Percentiles rank a stretch among this genome's conserved stretches.
These are phyloP conservation scores for Stenogyne calaminthoides DNA, from an alignment of 305 asterid species.

Conservation along the genomic window DNA sequence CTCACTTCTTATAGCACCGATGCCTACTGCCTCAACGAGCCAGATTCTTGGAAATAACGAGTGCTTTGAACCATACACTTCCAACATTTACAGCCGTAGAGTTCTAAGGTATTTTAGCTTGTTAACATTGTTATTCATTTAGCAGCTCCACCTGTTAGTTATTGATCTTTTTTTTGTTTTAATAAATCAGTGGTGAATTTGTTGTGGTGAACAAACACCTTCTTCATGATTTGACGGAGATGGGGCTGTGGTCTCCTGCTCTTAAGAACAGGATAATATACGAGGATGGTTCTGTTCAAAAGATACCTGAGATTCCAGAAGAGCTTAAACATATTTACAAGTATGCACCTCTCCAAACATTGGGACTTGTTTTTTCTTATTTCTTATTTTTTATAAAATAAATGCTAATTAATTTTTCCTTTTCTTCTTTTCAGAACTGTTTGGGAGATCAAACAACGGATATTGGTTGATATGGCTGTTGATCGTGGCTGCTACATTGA, in stretches of 20 bases:
- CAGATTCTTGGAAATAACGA: constrained; percentile 98
- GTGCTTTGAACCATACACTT: constrained; percentile 97
- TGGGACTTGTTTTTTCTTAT: background rate
- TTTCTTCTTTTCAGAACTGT: constrained; percentile 58
- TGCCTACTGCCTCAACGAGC: constrained; percentile 99
- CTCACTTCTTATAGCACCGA: constrained; percentile 92
- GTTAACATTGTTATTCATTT: background rate
- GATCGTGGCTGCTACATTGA: constrained; percentile 97
- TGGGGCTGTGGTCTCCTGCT: constrained; percentile 89
- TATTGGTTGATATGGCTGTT: constrained; percentile 93
- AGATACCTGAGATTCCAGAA: constrained; percentile 67
- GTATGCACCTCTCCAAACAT: constrained; percentile 43
- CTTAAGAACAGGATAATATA: constrained; percentile 80
- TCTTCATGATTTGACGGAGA: constrained; percentile 85
- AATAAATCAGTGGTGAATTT: constrained; percentile 81
- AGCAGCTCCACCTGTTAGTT: constrained; percentile 3
- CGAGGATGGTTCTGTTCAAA: constrained; percentile 84
- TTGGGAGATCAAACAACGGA: constrained; percentile 90
- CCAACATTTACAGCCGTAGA: constrained; percentile 87
- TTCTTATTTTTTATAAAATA: background rate
- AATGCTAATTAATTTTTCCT: background rate
- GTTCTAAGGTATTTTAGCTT: constrained; percentile 63
- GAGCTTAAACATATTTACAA: constrained; percentile 78
- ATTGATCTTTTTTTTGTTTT: background rate
- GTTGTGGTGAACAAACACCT: constrained; percentile 98